Evolutionary conservation across 2,329 filamentous ascomycete species (phyloP), one percentile per base, ranked within the genome.

Genomic region (Microthyrium microscopicum): DNA sequence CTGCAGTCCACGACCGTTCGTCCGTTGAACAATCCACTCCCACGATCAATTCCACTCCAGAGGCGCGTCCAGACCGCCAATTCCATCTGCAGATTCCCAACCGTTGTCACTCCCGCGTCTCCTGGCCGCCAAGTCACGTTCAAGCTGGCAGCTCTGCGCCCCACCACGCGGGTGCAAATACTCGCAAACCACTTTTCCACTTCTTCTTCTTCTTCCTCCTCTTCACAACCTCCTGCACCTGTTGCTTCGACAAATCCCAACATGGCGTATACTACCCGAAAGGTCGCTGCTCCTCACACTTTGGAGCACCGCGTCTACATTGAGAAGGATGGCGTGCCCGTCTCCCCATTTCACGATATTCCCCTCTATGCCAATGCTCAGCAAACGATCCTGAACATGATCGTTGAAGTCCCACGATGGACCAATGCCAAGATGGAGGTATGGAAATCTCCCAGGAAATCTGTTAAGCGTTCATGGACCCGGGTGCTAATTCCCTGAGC

Each of bases 401-500:
- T 98, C 44, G 89, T 98, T 51, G 89, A 98, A 77, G 94, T 98
- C 52, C 89, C 89, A 52, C 78, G 89, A 66, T 98, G 89, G 89
- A 93, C 87, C 68, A 98, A 98, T 65, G 89, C 80, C 53, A 98
- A 98, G 76, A 81, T 91, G 62, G 89, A 98, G 80, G 87, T 93
- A 60, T n/a, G n/a, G n/a, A n/a, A n/a, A n/a, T n/a, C n/a, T n/a
- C n/a, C n/a, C n/a, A n/a, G n/a, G n/a, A n/a, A n/a, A n/a, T n/a
- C n/a, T n/a, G n/a, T n/a, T n/a, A n/a, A n/a, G n/a, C n/a, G n/a
- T n/a, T n/a, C n/a, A n/a, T n/a, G n/a, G n/a, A n/a, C n/a, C n/a
- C n/a, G n/a, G n/a, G n/a, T n/a, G n/a, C n/a, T n/a, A n/a, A n/a
- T n/a, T n/a, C n/a, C n/a, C n/a, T n/a, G n/a, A n/a, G 22, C 54